Conservation (phyloP, 2,329 filamentous ascomycete genomes). For the Nigrospora sphaerica region DNA sequence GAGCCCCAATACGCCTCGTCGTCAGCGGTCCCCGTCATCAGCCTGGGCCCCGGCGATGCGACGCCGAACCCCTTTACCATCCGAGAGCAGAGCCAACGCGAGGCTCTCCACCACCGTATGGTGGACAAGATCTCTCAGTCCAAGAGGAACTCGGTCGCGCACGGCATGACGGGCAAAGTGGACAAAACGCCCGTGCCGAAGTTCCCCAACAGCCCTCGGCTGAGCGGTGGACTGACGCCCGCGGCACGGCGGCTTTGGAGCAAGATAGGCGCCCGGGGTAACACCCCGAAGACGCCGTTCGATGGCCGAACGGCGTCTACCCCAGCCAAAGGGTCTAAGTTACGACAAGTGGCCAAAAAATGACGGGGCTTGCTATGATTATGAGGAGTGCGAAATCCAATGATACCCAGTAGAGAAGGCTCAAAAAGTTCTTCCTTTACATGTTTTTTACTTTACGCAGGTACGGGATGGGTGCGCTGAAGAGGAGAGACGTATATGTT, state of each 20-base stretch:
- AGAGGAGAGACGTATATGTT: too few species aligned
- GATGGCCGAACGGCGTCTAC: constrained; percentile 31
- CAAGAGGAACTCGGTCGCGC: constrained; percentile 55
- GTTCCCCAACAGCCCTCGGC: constrained; percentile 59
- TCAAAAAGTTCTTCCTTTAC: too few species aligned
- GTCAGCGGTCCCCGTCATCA: constrained; percentile 34
- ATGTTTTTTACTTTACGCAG: too few species aligned
- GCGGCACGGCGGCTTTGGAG: constrained; percentile 65
- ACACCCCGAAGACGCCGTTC: constrained; percentile 29
- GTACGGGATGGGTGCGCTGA: too few species aligned
- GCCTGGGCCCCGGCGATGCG: constrained; percentile 53
- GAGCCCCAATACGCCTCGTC: constrained; percentile 41
- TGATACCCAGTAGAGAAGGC: constrained; percentile 11
- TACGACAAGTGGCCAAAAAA: constrained; percentile 26
- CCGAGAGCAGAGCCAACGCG: constrained; percentile 65
- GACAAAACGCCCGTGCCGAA: constrained; percentile 58
- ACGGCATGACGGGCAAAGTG: constrained; percentile 52
- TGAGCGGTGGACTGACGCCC: constrained; percentile 57
- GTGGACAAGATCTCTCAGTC: constrained; percentile 73
- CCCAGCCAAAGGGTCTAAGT: constrained; percentile 23
- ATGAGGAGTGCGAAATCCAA: not conserved
- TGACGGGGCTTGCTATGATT: not conserved
- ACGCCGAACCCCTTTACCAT: constrained; percentile 76
- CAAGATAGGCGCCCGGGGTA: constrained; percentile 42
- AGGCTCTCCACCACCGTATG: constrained; percentile 78